Percentiles rank a stretch among this genome's conserved stretches.
phyloP scores from a whole-genome alignment of 169 alveolate genomes.

The Plasmodium adleri region DNA sequence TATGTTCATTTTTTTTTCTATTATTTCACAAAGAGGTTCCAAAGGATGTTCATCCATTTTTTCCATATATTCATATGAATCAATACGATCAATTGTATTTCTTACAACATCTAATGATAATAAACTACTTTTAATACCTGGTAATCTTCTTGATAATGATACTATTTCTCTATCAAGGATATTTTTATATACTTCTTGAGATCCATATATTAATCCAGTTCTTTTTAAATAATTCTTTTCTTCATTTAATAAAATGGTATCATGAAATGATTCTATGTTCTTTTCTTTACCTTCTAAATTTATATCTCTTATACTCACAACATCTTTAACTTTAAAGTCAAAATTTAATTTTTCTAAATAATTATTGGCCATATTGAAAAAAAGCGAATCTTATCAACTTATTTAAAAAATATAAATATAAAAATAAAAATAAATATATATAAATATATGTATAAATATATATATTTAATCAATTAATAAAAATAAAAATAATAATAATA shows the following conservation, averaged over 20 bases:
- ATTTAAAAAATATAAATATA: background rate
- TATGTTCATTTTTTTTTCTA: constrained; percentile 39
- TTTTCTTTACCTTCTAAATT: constrained; percentile 69
- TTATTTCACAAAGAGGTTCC: constrained; percentile 48
- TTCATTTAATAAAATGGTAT: constrained; percentile 66
- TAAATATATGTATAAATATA: background rate
- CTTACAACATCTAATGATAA: constrained; percentile 59
- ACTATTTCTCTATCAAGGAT: constrained; percentile 76
- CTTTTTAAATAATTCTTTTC: constrained; percentile 74
- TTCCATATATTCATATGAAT: constrained; percentile 67
- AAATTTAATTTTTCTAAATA: constrained; percentile 33
- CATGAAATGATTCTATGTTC: constrained; percentile 50
- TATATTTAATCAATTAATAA: background rate
- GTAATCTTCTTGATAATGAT: constrained; percentile 68
- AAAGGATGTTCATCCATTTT: background rate
- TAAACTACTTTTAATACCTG: constrained; percentile 76
- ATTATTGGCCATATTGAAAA: constrained; percentile 26
- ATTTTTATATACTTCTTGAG: constrained; percentile 68
- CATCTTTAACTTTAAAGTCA: constrained; percentile 70
- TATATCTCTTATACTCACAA: constrained; percentile 47
- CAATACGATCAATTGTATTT: constrained; percentile 64
- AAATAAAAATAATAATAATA: background rate
- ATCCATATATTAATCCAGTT: constrained; percentile 73
- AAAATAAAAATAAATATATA: background rate
- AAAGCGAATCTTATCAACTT: background rate